phyloP scores from a whole-genome alignment of 2,329 filamentous ascomycete species.

The Rhinocladiella similis region DNA sequence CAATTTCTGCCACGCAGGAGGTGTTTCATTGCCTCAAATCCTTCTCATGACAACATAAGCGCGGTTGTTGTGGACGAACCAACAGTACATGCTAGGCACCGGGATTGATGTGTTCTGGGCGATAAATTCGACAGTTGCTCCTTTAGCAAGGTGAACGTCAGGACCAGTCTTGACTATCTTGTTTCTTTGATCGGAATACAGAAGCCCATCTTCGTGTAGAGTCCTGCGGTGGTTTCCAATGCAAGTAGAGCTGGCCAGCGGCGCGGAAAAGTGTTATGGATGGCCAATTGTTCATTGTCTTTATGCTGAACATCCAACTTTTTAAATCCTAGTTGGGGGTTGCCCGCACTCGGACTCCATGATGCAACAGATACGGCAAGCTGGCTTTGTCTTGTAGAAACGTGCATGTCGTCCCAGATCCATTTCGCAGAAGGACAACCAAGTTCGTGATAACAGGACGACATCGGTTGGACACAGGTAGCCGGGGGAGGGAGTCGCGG shows the following conservation, averaged over 20 bases:
- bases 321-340: too few relatives aligned
- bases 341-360: too few relatives aligned
- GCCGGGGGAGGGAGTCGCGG: too few relatives aligned
- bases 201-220: constrained; percentile 28
- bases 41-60: constrained; percentile 51
- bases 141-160: constrained; percentile 39
- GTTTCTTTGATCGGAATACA: constrained; percentile 32
- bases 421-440: too few relatives aligned
- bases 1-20: constrained; percentile 21
- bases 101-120: constrained; percentile 45
- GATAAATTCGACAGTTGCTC: constrained; percentile 43
- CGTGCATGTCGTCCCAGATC: too few relatives aligned
- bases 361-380: too few relatives aligned
- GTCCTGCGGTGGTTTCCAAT: constrained; percentile 32
- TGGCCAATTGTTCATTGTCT: too few relatives aligned
- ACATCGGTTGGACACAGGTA: too few relatives aligned
- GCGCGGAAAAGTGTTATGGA: too few relatives aligned
- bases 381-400: too few relatives aligned
- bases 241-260: constrained; percentile 20
- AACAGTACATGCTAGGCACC: constrained; percentile 47
- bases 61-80: constrained; percentile 41
- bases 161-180: constrained; percentile 37
- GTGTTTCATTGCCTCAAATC: constrained; percentile 34
- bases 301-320: too few relatives aligned
- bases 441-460: too few relatives aligned